These are phyloP conservation scores for Acarospora socialis DNA, from an alignment of 2,329 filamentous ascomycete species.

Conservation along the genomic window DNA sequence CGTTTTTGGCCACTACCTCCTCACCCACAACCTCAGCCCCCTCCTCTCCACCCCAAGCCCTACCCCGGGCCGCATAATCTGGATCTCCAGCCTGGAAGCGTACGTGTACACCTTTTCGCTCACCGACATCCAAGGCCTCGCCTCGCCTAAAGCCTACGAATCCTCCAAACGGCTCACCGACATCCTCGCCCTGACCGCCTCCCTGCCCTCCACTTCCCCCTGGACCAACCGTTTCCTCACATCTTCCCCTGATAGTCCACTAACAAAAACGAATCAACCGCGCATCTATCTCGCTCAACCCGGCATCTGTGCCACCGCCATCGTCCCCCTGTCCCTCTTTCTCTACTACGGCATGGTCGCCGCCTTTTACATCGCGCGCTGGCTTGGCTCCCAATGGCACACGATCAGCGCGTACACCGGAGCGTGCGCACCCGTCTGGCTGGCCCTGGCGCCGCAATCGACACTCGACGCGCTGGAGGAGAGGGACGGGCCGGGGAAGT, in stretches of 20 bases:
- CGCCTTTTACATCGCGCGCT: conserved; percentile 57
- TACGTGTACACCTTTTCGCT: conserved; percentile 41
- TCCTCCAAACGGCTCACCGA: conserved; percentile 79
- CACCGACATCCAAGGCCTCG: conserved; percentile 63
- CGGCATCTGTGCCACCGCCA: conserved; percentile 68
- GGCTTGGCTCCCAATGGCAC: conserved; percentile 82
- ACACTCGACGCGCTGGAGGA: conserved; percentile 29
- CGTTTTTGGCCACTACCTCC: conserved; percentile 86
- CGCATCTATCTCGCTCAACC: conserved; percentile 65
- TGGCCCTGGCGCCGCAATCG: conserved; percentile 51
- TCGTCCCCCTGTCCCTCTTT: conserved; percentile 59
- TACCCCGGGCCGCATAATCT: conserved; percentile 56
- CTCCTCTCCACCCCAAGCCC: conserved; percentile 40
- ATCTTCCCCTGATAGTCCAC: conserved; percentile 2
- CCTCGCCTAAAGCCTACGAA: conserved; percentile 57
- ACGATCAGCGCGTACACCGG: conserved; percentile 60
- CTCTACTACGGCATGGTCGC: conserved; percentile 55
- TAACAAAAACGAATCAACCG: conserved; percentile 1
- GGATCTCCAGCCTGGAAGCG: conserved; percentile 74
- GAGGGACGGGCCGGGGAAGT: conserved; percentile 52
- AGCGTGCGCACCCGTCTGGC: conserved; percentile 62
- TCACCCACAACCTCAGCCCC: conserved; percentile 65
- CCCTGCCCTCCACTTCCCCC: conserved; percentile 48
- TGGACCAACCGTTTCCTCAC: conserved; percentile 44
- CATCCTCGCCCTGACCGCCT: conserved; percentile 58